These are phyloP conservation scores for Stagonosporopsis vannaccii DNA, from an alignment of 2,329 filamentous ascomycete genomes.

Conservation along the genomic window DNA sequence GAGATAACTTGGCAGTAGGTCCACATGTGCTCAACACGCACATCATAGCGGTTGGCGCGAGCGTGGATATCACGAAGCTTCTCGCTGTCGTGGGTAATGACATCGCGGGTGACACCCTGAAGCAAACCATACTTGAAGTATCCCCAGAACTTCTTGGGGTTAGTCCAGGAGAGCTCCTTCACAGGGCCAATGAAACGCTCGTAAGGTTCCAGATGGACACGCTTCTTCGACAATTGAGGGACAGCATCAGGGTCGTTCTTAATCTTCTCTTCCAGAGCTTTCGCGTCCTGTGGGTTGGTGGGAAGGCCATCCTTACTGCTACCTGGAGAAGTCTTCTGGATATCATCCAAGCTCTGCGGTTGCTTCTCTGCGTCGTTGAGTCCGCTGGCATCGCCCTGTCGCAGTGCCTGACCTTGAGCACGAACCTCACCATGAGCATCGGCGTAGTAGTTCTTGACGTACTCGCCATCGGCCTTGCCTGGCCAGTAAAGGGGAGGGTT, in stretches of 20 bases:
- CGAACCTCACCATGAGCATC: conserved; percentile 36
- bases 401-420: conserved; percentile 26
- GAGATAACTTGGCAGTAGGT: conserved; percentile 54
- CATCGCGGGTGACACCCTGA: conserved; percentile 52
- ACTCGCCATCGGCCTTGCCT: conserved; percentile 43
- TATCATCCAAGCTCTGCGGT: conserved; percentile 11
- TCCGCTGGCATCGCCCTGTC: conserved; percentile 14
- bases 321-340: conserved; percentile 13
- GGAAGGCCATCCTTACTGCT: conserved; percentile 14
- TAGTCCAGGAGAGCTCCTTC: conserved; percentile 37
- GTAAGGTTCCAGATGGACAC: conserved; percentile 42
- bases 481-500: conserved; percentile 53
- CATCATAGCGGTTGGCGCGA: conserved; percentile 55
- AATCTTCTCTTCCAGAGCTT: conserved; percentile 24
- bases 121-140: conserved; percentile 56
- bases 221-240: conserved; percentile 17
- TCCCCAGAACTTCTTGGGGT: conserved; percentile 46
- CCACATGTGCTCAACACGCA: conserved; percentile 57
- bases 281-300: conserved; percentile 20
- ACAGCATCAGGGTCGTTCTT: conserved; percentile 15
- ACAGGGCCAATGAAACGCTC: conserved; percentile 47
- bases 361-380: conserved; percentile 17
- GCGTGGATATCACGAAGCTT: conserved; percentile 51
- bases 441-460: conserved; percentile 53
- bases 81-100: conserved; percentile 51